Percentiles rank a stretch among this genome's conserved stretches.
Conservation (phyloP, 2,329 filamentous ascomycete species). For the Verticillium nonalfalfae region DNA sequence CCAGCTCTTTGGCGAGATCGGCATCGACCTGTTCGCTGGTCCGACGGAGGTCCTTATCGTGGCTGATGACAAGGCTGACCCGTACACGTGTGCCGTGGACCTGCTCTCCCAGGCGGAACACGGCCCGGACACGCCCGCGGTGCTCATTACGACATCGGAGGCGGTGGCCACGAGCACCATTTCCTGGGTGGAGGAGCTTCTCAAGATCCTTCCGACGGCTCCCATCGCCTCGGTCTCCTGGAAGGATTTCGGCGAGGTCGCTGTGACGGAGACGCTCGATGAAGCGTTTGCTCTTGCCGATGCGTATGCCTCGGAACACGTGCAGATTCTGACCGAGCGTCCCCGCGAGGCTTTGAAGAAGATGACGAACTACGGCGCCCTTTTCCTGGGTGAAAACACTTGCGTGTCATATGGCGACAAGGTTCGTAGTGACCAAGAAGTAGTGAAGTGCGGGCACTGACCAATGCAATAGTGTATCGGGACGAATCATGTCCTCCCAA, state of each 20-base stretch:
- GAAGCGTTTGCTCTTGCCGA: slow-evolving; percentile 38
- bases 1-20: slow-evolving; percentile 45
- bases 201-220: slow-evolving; percentile 34
- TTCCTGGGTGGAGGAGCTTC: slow-evolving; percentile 24
- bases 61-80: slow-evolving; percentile 38
- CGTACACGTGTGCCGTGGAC: slow-evolving; percentile 36
- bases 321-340: slow-evolving; percentile 39
- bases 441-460: background rate
- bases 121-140: slow-evolving; percentile 42
- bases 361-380: slow-evolving; percentile 42
- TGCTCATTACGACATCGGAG: slow-evolving; percentile 40
- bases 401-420: slow-evolving; percentile 49
- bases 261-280: slow-evolving; percentile 32
- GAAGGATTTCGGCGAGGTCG: slow-evolving; percentile 37
- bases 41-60: slow-evolving; percentile 47
- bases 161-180: slow-evolving; percentile 30
- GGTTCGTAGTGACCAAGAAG: slow-evolving; percentile 16
- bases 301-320: slow-evolving; percentile 42
- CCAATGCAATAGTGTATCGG: slow-evolving; percentile 37
- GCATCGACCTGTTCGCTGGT: slow-evolving; percentile 47
- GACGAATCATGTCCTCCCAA: slow-evolving; percentile 48
- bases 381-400: slow-evolving; percentile 45
- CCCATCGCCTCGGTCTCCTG: slow-evolving; percentile 35
- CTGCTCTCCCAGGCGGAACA: slow-evolving; percentile 44
- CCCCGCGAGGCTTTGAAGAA: slow-evolving; percentile 41